These are phyloP conservation scores for Cucurbita maxima DNA, from an alignment of 306 rosid genomes.

Conservation along the genomic window DNA sequence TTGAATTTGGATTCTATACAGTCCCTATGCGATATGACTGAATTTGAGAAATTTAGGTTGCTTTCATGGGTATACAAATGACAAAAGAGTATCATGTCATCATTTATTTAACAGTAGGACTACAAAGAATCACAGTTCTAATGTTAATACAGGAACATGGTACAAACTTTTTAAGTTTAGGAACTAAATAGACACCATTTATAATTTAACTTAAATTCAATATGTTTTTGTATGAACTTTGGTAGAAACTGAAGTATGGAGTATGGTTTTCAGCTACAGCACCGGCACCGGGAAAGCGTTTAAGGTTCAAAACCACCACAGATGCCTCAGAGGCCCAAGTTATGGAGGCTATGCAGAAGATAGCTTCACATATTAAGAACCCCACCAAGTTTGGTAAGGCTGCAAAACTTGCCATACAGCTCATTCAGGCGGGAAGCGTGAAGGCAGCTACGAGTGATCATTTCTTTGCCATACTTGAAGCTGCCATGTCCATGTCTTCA, in stretches of 20 bases:
- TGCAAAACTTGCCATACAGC: conserved; percentile 78
- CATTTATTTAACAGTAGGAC: neutral
- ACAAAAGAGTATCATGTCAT: neutral
- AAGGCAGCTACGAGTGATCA: conserved; percentile 50
- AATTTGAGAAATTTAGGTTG: neutral
- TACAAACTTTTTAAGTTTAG: neutral
- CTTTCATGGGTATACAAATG: neutral
- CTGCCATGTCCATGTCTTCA: conserved; percentile 74
- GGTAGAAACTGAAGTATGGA: conserved; percentile 6
- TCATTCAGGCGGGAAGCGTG: conserved; percentile 82
- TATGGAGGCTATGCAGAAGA: conserved; percentile 81
- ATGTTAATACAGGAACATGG: neutral
- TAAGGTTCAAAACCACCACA: conserved; percentile 67
- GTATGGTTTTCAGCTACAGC: conserved; percentile 28
- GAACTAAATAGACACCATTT: neutral
- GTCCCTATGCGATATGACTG: neutral
- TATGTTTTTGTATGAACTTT: neutral
- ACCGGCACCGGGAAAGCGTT: conserved; percentile 31
- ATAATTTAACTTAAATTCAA: neutral
- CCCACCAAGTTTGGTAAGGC: conserved; percentile 75
- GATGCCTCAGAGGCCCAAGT: conserved; percentile 86
- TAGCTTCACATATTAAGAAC: conserved; percentile 75
- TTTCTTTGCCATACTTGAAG: conserved; percentile 58
- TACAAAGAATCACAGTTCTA: neutral
- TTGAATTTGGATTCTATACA: neutral